phyloP scores from a whole-genome alignment of 495 filamentous ascomycete species.

The Penicillium alfredii region DNA sequence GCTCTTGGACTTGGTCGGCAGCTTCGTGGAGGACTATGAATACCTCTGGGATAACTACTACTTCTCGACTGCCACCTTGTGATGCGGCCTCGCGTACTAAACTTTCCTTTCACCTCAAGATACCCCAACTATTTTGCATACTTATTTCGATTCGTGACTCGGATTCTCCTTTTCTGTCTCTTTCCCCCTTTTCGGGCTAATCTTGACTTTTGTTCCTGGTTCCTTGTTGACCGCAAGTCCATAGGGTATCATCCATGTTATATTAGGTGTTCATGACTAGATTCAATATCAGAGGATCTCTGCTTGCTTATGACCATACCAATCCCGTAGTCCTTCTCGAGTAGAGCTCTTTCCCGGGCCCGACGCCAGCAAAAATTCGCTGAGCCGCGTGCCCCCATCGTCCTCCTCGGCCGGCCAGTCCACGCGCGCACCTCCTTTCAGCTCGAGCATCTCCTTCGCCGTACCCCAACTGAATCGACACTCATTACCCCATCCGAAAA shows the following conservation, averaged over 20 bases:
- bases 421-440: slow-evolving; percentile 55
- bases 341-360: slow-evolving; percentile 19
- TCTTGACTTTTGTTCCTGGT: slow-evolving; percentile 11
- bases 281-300: slow-evolving; percentile 23
- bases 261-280: slow-evolving; percentile 17
- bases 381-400: slow-evolving; percentile 57
- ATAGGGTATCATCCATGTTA: slow-evolving; percentile 25
- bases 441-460: slow-evolving; percentile 84
- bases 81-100: slow-evolving; percentile 9
- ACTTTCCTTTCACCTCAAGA: slow-evolving; percentile 16
- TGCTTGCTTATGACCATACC: slow-evolving; percentile 36
- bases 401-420: slow-evolving; percentile 80
- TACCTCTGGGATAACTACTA: slow-evolving; percentile 98
- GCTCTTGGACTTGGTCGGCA: slow-evolving; percentile 71
- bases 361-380: slow-evolving; percentile 58
- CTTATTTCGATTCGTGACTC: slow-evolving; percentile 10
- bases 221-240: slow-evolving; percentile 1
- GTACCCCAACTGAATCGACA: slow-evolving; percentile 95
- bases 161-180: no score
- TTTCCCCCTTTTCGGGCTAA: no score
- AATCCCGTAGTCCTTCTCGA: slow-evolving; percentile 31
- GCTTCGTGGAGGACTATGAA: slow-evolving; percentile 88
- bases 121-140: slow-evolving; percentile 16
- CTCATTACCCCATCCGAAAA: slow-evolving; percentile 93
- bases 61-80: slow-evolving; percentile 71